phyloP scores from a whole-genome alignment of 768 basidiomycete species.

The Phylloporus sp. region DNA sequence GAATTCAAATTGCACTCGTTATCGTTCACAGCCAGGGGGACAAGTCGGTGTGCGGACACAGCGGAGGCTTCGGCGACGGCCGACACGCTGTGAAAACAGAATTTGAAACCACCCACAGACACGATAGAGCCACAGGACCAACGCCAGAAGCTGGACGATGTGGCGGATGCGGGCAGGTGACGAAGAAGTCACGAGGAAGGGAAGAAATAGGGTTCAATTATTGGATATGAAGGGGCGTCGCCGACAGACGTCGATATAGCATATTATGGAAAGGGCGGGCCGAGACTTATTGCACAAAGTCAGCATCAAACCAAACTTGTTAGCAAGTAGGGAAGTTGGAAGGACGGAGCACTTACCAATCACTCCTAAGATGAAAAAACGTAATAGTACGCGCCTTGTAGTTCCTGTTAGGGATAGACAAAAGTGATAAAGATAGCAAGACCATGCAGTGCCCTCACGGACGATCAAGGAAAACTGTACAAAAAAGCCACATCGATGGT shows the following conservation, averaged over 20 bases:
- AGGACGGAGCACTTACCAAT: slow-evolving; percentile 11
- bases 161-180: slow-evolving; percentile 4
- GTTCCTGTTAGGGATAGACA: slow-evolving; percentile 15
- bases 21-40: slow-evolving; percentile 1
- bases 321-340: slow-evolving; percentile 9
- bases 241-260: slow-evolving; percentile 8
- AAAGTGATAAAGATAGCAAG: slow-evolving; percentile 20
- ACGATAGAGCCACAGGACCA: neutral
- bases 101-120: slow-evolving; percentile 8
- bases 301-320: slow-evolving; percentile 20
- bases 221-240: slow-evolving; percentile 21
- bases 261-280: slow-evolving; percentile 3
- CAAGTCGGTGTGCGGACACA: neutral
- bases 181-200: neutral
- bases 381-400: slow-evolving; percentile 16
- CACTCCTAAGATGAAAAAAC: slow-evolving; percentile 15
- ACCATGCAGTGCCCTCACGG: slow-evolving; percentile 18
- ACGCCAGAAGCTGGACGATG: neutral
- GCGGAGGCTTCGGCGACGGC: neutral
- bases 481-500: slow-evolving; percentile 16
- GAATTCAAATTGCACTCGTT: slow-evolving; percentile 11
- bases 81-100: neutral
- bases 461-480: slow-evolving; percentile 6
- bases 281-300: slow-evolving; percentile 1
- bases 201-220: slow-evolving; percentile 24